Base-by-base conservation (phyloP, 768 basidiomycete genomes). In the Lactarius deliciosus region DNA sequence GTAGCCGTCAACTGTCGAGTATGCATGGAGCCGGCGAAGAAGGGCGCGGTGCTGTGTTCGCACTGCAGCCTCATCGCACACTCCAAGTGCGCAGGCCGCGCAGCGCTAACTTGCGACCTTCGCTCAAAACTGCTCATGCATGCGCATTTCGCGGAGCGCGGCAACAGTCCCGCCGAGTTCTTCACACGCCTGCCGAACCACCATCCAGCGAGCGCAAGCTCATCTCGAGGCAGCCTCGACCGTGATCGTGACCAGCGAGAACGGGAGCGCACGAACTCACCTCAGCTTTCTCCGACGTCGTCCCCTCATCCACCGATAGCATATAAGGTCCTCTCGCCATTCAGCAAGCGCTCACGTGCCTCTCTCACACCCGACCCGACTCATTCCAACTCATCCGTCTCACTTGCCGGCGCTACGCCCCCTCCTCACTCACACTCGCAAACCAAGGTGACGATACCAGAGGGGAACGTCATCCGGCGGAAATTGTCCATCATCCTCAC, bases 11-110 rank as follows among this genome's bases (percentile, higher is more conserved):
- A 83, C 3, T 98, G 96, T 77, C 84, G 92, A 41, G 89, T 97
- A 15, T 98, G 96, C 75, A 82, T 87, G 65, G 78, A 81, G 47
- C 84, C 81, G 66, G 89, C 93, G 71, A 95, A 93, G 82, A 94
- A 90, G 77, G 88, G 83, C 64, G 94, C 92, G 1, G 89, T 95
- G 9, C 80, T 98, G 8, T 98, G 96, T 73, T 87, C 89, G 50
- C 87, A 88, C 69, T 98, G 96, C 78, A 94, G 89, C 70, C 84
- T 98, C 66, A 91, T 97, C 68, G 86, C 89, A 32, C 96, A 98
- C 75, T 79, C 86, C 28, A 89, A 88, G 73, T 94, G 92, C 71
- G 84, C 86, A 0, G 71, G 76, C 40, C 86, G 88, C 66, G 90
- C 92, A 1, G 87, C 91, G 10, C 87, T 88, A 5, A 91, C 89